These are phyloP conservation scores for Ephemerocybe angulata DNA, from an alignment of 768 basidiomycete genomes.

Conservation along the genomic window DNA sequence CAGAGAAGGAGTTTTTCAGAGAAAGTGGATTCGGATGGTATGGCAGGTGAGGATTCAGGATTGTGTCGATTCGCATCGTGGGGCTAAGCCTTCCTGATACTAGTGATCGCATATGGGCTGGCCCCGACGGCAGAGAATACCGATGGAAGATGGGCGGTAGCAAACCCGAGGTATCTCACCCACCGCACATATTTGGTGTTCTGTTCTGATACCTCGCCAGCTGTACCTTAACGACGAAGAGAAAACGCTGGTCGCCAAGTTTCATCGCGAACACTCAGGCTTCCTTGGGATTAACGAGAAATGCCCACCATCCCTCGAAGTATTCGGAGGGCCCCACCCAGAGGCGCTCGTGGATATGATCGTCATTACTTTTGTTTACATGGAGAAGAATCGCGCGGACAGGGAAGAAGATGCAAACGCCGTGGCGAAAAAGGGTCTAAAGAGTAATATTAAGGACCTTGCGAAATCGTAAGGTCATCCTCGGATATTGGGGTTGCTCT, in stretches of 20 bases:
- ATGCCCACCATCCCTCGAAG: not conserved
- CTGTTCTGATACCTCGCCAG: not conserved
- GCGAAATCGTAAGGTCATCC: not conserved
- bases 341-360: not conserved
- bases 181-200: not conserved
- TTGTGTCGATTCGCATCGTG: not conserved
- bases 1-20: not conserved
- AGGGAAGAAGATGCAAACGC: not conserved
- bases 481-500: too few relatives aligned
- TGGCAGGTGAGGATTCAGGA: too few relatives aligned
- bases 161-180: not conserved
- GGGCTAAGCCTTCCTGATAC: not conserved
- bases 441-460: not conserved
- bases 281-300: not conserved
- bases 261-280: not conserved
- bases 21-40: not conserved
- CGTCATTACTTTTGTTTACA: not conserved
- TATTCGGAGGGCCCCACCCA: not conserved
- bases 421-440: not conserved
- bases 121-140: not conserved
- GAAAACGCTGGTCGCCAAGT: not conserved
- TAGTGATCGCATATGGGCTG: not conserved
- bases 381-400: not conserved
- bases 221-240: not conserved
- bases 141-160: not conserved